Evolutionary conservation across 192 early-diverging fungal species (phyloP).

Genomic region (Paraglomus occultum): DNA sequence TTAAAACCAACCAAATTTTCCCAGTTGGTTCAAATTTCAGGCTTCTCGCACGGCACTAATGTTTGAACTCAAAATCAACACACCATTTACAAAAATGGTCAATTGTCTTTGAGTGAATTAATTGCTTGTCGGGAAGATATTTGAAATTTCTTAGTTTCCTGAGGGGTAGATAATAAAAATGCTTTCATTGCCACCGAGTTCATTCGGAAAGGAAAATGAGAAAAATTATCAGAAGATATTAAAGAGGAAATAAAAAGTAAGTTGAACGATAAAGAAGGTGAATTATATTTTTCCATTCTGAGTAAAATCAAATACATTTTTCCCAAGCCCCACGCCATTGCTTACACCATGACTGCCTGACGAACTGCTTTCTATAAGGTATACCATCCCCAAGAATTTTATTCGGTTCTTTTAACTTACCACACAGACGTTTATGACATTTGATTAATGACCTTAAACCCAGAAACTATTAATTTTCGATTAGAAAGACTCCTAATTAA

Average conservation of each 20-base stretch:
- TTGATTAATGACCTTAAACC: conserved; percentile 12
- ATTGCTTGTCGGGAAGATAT: conserved; percentile 19
- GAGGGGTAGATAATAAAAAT: conserved; percentile 10
- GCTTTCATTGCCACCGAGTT: conserved; percentile 14
- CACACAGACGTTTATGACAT: conserved; percentile 12
- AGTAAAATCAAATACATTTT: conserved; percentile 19
- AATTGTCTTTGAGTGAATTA: conserved; percentile 16
- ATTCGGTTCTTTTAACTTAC: conserved; percentile 14
- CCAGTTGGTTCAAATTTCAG: conserved; percentile 6
- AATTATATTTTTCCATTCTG: conserved; percentile 14
- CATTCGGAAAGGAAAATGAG: conserved; percentile 11
- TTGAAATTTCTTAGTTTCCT: conserved; percentile 13
- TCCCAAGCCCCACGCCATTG: conserved; percentile 19
- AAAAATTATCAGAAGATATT: conserved; percentile 10
- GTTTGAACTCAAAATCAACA: conserved; percentile 18
- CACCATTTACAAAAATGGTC: not conserved
- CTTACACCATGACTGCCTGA: conserved; percentile 14
- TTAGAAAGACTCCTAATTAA: not conserved
- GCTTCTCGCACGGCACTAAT: conserved; percentile 7
- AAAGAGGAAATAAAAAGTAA: conserved; percentile 5
- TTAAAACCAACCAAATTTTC: conserved; percentile 18
- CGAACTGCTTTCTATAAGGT: conserved; percentile 13
- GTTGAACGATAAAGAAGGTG: conserved; percentile 6
- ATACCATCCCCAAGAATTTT: conserved; percentile 12
- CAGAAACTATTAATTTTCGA: not conserved